A percentile compares a stretch with the other conserved stretches of the same genome.
These are phyloP conservation scores for Crithidia expoeki DNA, from an alignment of 208 protist genomes.

Conservation along the genomic window DNA sequence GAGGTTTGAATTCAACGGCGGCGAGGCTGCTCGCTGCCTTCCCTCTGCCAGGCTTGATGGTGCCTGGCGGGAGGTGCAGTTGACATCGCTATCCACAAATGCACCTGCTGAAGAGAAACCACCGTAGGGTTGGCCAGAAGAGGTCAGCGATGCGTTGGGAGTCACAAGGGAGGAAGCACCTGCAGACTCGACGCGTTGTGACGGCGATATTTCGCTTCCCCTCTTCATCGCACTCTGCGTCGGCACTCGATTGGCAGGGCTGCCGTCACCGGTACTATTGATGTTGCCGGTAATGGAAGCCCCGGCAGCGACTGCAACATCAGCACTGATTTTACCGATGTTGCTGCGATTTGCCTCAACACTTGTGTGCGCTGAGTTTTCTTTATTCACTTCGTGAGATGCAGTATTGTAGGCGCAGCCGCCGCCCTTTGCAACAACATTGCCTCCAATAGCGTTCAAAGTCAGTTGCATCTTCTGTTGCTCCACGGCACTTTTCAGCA, in stretches of 20 bases:
- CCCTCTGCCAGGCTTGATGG: not conserved
- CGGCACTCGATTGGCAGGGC: not conserved
- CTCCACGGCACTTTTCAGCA: too few relatives aligned
- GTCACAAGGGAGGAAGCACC: slow-evolving; percentile 2
- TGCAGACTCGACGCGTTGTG: not conserved
- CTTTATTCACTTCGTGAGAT: not conserved
- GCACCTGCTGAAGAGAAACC: not conserved
- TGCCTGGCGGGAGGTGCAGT: not conserved
- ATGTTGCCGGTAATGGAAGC: not conserved
- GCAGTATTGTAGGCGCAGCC: not conserved
- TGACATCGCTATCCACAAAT: not conserved
- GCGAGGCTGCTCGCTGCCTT: not conserved
- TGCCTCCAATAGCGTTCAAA: not conserved
- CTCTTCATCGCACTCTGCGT: not conserved
- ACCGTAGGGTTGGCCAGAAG: not conserved
- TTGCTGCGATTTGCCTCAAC: not conserved
- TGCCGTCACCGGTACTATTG: not conserved
- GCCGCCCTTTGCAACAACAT: not conserved
- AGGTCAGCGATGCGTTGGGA: not conserved
- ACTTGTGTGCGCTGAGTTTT: not conserved
- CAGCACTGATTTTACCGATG: not conserved
- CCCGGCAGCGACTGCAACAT: not conserved
- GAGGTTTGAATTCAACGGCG: not conserved
- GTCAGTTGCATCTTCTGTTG: not conserved
- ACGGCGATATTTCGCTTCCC: not conserved